Conservation (phyloP, 2,329 filamentous ascomycete species). For the Grosmannia clavigera region DNA sequence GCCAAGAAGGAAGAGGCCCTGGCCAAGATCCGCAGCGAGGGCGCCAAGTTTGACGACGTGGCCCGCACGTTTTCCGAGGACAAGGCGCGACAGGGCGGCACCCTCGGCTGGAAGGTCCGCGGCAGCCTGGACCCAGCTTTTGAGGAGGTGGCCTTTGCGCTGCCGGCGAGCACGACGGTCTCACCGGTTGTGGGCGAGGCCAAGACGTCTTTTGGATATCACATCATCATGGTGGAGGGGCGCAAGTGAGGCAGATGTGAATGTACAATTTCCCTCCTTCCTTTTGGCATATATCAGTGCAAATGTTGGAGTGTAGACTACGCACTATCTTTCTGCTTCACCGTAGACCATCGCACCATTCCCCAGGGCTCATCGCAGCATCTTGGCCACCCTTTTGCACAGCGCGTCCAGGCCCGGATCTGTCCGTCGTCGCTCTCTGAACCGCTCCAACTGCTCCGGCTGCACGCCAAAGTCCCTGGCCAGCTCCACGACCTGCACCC, state of each 20-base stretch:
- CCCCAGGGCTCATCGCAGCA: background rate
- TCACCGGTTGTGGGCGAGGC: conserved; percentile 56
- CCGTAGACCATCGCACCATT: no score
- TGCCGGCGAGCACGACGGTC: conserved; percentile 52
- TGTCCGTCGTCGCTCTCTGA: background rate
- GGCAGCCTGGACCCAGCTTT: conserved; percentile 57
- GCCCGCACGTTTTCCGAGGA: conserved; percentile 64
- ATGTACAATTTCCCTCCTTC: no score
- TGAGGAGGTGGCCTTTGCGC: conserved; percentile 57
- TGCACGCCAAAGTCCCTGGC: background rate
- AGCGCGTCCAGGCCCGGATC: background rate
- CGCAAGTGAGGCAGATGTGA: conserved; percentile 27
- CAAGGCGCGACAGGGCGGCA: conserved; percentile 59
- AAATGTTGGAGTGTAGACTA: no score
- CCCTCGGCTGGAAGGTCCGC: conserved; percentile 60
- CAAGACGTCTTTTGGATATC: conserved; percentile 66
- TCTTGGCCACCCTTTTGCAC: background rate
- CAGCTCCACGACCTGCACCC: background rate
- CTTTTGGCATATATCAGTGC: no score
- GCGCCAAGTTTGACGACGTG: conserved; percentile 63
- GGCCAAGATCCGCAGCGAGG: conserved; percentile 48
- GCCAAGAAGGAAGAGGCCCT: conserved; percentile 67
- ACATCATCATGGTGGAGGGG: conserved; percentile 65
- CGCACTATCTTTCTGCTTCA: no score
- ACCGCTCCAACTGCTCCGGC: background rate